Percentiles rank a stretch among this genome's conserved stretches.
phyloP scores from a whole-genome alignment of 129 eudicot genomes.

The Arctium minus region DNA sequence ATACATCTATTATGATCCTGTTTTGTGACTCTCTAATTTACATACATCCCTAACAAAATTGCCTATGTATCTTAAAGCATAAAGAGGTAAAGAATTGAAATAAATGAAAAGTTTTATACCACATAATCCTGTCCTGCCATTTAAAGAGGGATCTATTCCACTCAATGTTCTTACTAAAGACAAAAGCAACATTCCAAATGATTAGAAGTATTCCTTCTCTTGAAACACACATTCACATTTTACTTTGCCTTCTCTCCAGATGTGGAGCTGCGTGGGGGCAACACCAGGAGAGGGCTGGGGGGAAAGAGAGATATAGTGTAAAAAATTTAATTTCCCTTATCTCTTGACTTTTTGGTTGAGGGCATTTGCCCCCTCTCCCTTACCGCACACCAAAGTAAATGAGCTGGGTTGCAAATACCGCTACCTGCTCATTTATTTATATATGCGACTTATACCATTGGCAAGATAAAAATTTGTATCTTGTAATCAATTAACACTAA shows the following conservation, averaged over 20 bases:
- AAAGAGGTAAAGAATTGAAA: neutral
- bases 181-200: neutral
- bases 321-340: neutral
- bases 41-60: neutral
- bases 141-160: neutral
- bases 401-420: neutral
- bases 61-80: no score
- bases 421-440: neutral
- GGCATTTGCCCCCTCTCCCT: neutral
- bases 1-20: no score
- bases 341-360: neutral
- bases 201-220: neutral
- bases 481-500: neutral
- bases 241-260: neutral
- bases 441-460: neutral
- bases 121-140: no score
- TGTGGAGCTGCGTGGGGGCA: neutral
- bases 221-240: neutral
- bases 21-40: neutral
- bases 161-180: neutral
- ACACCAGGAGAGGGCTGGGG: neutral
- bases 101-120: no score
- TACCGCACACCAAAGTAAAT: neutral
- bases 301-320: neutral
- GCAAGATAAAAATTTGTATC: neutral